These are phyloP conservation scores for Blastomyces emzantsi DNA, from an alignment of 2,329 filamentous ascomycete genomes.

Conservation along the genomic window DNA sequence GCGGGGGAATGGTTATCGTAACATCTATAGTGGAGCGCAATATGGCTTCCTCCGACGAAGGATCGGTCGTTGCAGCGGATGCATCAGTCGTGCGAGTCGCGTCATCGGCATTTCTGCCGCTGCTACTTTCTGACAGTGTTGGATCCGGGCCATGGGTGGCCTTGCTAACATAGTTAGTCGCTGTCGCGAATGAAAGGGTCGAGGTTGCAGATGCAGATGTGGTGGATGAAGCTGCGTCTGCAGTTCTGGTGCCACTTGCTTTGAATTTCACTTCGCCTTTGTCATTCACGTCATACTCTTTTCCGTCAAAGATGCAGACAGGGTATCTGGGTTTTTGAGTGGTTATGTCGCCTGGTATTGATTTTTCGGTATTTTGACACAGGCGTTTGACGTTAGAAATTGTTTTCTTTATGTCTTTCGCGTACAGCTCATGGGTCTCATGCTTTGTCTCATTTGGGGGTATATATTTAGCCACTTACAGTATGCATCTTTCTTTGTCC, in stretches of 20 bases:
- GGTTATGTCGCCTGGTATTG: neutral
- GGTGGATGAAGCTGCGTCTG: neutral
- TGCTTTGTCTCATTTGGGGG: constrained; percentile 9
- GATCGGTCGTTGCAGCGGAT: neutral
- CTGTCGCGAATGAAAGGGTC: neutral
- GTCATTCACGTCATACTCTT: constrained; percentile 16
- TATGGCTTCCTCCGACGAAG: neutral
- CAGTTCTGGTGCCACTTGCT: neutral
- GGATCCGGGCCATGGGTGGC: neutral
- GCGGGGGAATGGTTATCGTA: neutral
- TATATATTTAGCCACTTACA: constrained; percentile 2
- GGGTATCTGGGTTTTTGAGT: constrained; percentile 11
- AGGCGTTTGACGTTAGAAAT: neutral
- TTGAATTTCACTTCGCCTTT: neutral
- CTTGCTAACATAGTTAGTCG: neutral
- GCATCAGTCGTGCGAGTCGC: neutral
- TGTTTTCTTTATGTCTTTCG: neutral
- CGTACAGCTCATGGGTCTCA: constrained; percentile 11
- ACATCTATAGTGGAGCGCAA: neutral
- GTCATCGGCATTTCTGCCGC: neutral
- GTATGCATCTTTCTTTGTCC: neutral
- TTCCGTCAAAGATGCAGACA: constrained; percentile 23
- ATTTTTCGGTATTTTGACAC: neutral
- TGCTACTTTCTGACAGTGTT: neutral
- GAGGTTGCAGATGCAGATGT: neutral